Evolutionary conservation across 805 yeast species (phyloP).

Genomic region (Kodamaea hsintzibuensis): DNA sequence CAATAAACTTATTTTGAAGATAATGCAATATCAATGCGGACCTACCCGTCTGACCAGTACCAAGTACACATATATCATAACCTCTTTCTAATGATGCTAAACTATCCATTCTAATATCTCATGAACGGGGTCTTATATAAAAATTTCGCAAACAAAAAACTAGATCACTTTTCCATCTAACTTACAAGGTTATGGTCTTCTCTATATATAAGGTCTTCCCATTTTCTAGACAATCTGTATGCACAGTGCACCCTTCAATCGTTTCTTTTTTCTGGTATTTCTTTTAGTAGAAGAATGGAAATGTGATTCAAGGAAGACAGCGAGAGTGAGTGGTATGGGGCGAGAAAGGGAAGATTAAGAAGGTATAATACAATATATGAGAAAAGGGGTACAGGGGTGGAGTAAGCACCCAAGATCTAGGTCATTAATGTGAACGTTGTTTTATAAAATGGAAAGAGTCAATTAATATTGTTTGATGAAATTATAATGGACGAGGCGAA

Average conservation of each 20-base stretch:
- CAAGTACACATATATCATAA: conserved; percentile 33
- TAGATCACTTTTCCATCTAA: neutral
- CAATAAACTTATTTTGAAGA: conserved; percentile 22
- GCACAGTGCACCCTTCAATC: neutral
- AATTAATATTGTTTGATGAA: neutral
- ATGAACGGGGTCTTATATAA: too few relatives aligned
- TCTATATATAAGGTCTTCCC: neutral
- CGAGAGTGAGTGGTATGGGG: neutral
- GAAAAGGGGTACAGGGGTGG: too few relatives aligned
- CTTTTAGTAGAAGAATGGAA: neutral
- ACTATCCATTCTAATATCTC: conserved; percentile 12
- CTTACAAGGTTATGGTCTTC: neutral
- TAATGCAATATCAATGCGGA: conserved; percentile 27
- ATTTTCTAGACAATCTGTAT: neutral
- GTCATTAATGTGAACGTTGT: too few relatives aligned
- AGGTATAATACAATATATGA: too few relatives aligned
- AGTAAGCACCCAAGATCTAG: too few relatives aligned
- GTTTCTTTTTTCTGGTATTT: neutral
- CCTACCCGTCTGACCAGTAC: conserved; percentile 26
- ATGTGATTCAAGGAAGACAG: neutral
- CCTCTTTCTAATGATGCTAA: conserved; percentile 16
- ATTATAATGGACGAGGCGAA: neutral
- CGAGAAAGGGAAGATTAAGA: neutral
- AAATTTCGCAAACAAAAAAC: neutral
- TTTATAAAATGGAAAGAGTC: too few relatives aligned